These are phyloP conservation scores for Cladosporium sp. DNA, from an alignment of 2,329 filamentous ascomycete genomes.

Conservation along the genomic window DNA sequence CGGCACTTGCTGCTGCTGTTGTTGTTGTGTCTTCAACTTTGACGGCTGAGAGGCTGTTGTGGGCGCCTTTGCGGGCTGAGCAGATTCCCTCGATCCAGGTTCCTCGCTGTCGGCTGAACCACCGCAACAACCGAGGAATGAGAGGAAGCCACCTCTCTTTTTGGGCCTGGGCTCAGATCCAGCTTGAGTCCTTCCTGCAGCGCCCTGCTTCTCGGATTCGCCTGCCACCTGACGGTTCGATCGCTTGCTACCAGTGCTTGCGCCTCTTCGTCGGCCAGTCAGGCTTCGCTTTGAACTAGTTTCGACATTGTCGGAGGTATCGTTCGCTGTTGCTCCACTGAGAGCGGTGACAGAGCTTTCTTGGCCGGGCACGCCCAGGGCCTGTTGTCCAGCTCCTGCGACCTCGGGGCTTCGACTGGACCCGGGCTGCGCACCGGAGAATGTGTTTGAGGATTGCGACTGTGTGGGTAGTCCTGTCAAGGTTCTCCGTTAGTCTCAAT, in stretches of 20 bases:
- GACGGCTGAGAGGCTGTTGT: slow-evolving; percentile 39
- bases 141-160: slow-evolving; percentile 45
- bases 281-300: slow-evolving; percentile 48
- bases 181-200: slow-evolving; percentile 34
- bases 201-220: slow-evolving; percentile 38
- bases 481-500: slow-evolving; percentile 18
- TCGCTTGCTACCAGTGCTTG: slow-evolving; percentile 49
- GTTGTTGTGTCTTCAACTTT: slow-evolving; percentile 39
- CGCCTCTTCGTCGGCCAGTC: slow-evolving; percentile 46
- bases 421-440: slow-evolving; percentile 22
- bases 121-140: slow-evolving; percentile 66
- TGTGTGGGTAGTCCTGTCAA: slow-evolving; percentile 26
- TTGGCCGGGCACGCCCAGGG: slow-evolving; percentile 17
- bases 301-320: slow-evolving; percentile 45
- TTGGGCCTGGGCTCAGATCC: slow-evolving; percentile 40
- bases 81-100: slow-evolving; percentile 56
- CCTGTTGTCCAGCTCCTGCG: slow-evolving; percentile 9
- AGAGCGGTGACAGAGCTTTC: slow-evolving; percentile 38
- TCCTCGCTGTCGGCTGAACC: slow-evolving; percentile 62
- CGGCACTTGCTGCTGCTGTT: slow-evolving; percentile 53
- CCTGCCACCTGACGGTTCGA: slow-evolving; percentile 40
- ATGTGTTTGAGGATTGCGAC: slow-evolving; percentile 25
- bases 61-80: slow-evolving; percentile 44
- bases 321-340: slow-evolving; percentile 47
- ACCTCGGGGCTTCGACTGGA: slow-evolving; percentile 23